phyloP scores from a whole-genome alignment of 129 eudicot genomes.

The Ambrosia trifida region DNA sequence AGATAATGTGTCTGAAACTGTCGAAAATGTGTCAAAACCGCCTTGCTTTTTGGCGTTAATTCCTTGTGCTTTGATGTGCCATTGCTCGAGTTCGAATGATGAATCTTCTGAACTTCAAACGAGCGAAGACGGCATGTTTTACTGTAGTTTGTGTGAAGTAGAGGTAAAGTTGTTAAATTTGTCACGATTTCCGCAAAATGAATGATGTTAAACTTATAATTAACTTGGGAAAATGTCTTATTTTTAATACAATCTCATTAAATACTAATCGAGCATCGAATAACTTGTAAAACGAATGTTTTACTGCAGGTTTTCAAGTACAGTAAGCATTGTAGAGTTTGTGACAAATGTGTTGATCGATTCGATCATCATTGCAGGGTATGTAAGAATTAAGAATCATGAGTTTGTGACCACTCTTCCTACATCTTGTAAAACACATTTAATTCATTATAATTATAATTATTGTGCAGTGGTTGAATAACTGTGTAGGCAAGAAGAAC shows the following conservation, averaged over 20 bases:
- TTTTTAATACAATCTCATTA: too few relatives aligned
- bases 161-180: conserved; percentile 53
- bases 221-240: not conserved
- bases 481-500: conserved; percentile 94
- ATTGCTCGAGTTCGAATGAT: conserved; percentile 47
- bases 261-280: not conserved
- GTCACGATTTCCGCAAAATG: not conserved
- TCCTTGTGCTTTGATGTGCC: conserved; percentile 70
- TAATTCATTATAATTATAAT: not conserved
- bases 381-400: conserved; percentile 18
- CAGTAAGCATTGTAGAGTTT: conserved; percentile 99
- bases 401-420: not conserved
- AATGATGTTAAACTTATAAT: not conserved
- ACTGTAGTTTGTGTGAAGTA: conserved; percentile 95
- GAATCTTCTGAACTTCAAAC: conserved; percentile 69
- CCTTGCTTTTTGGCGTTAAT: conserved; percentile 49
- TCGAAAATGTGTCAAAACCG: conserved; percentile 29
- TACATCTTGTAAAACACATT: conserved; percentile 16
- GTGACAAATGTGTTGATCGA: conserved; percentile 95
- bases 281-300: not conserved
- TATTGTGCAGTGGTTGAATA: conserved; percentile 79
- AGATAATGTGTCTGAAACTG: conserved; percentile 45
- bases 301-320: conserved; percentile 86
- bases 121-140: conserved; percentile 99
- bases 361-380: conserved; percentile 99